Evolutionary conservation across 192 early-diverging fungal species (phyloP).

Genomic region (Umbelopsis ramanniana): DNA sequence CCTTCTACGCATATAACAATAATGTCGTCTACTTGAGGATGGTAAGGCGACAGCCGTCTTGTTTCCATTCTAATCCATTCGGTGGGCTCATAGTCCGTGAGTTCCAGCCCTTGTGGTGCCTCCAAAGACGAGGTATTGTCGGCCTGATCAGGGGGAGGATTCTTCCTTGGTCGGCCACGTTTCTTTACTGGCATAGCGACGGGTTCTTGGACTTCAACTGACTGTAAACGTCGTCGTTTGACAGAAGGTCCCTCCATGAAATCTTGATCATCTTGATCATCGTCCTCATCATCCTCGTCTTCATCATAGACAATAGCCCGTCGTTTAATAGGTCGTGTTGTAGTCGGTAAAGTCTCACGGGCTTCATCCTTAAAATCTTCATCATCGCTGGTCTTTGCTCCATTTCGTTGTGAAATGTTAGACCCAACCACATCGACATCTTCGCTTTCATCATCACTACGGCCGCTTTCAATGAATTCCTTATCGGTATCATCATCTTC

Average conservation of each 20-base stretch:
- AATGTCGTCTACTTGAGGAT: slow-evolving; percentile 65
- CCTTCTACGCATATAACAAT: slow-evolving; percentile 63
- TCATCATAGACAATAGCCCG: slow-evolving; percentile 7
- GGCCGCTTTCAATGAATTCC: slow-evolving; percentile 35
- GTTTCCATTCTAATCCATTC: slow-evolving; percentile 55
- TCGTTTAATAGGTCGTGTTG: slow-evolving; percentile 15
- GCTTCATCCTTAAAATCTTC: slow-evolving; percentile 31
- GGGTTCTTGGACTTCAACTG: slow-evolving; percentile 24
- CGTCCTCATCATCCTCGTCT: slow-evolving; percentile 3
- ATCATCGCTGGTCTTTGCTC: slow-evolving; percentile 28
- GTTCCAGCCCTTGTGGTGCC: too few relatives aligned
- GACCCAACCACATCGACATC: slow-evolving; percentile 49
- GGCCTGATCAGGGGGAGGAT: slow-evolving; percentile 17
- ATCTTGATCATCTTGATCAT: slow-evolving; percentile 20
- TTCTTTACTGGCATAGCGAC: not conserved
- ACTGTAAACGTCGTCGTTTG: slow-evolving; percentile 8
- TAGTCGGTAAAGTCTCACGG: slow-evolving; percentile 28
- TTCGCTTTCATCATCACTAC: slow-evolving; percentile 39
- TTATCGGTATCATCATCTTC: slow-evolving; percentile 30
- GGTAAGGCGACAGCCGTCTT: slow-evolving; percentile 56
- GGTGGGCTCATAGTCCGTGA: slow-evolving; percentile 41
- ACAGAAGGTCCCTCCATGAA: slow-evolving; percentile 8
- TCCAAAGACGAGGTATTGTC: slow-evolving; percentile 2
- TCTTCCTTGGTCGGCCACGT: slow-evolving; percentile 19
- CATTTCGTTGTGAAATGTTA: slow-evolving; percentile 5